Evolutionary conservation across 768 basidiomycete species (phyloP), one percentile per base, ranked within the genome.

Genomic region (Stropharia rugosoannulata): DNA sequence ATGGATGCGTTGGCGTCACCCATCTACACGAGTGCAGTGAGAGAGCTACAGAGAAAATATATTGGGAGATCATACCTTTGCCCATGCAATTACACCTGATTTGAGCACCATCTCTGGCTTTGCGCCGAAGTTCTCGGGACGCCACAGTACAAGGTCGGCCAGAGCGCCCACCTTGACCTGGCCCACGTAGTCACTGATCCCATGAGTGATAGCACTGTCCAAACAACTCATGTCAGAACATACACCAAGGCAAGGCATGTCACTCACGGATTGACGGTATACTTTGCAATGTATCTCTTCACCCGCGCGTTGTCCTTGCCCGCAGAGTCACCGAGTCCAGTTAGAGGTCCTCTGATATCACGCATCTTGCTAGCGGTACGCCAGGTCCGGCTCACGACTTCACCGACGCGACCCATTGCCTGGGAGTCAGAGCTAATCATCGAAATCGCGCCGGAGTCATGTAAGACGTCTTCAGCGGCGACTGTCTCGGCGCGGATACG

Each of bases 401-500:
- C 97, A 9, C 93, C 97, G 5, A 99, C 94, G 15, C 96, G 85
- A 9, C 96, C 95, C 97, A 99, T 98, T 0, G 97, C 97, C 70
- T 98, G 97, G 2, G 94, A 89, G 68, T 99, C 97, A 2, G 92
- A 94, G 61, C 89, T 91, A 61, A 98, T 95, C 86, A 98, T 98
- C 2, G 93, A 90, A 41, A 99, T 97, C 2, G 97, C 95, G 2
- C 97, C 97, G 1, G 71, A 82, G 65, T 96, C 95, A 40, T 96
- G 94, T 29, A 97, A 74, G 15, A 98, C 89, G 66, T 99, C 97
- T 70, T 99, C 97, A 1, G 97, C 97, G 0, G 97, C 97, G 42
- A 98, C 89, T 0, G 97, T 99, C 74, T 98, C 96, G 0, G 85
- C 93, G 36, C 97, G 85, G 64, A 99, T 98, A 36, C 97, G 90